Evolutionary conservation across 2,329 filamentous ascomycete genomes (phyloP), one percentile per base, ranked within the genome.

Genomic region (Sclerotinia borealis): DNA sequence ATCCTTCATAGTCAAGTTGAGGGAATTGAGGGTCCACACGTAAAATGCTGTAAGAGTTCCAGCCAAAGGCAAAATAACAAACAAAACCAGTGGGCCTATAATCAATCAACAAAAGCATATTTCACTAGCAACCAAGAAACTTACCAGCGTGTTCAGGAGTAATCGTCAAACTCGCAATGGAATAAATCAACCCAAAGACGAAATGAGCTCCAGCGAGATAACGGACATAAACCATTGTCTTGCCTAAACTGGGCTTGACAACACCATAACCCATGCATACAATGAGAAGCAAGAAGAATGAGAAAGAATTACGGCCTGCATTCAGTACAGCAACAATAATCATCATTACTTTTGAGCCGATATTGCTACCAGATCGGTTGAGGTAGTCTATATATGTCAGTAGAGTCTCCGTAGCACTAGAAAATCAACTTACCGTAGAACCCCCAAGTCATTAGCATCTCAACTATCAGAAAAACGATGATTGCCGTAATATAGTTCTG

Each of bases 181-280:
- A 90, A 74, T 99, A 99, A 45, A 97, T 88, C 65, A 98, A 85
- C 27, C 93, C 95, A 71, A 99, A 99, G 59, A 96, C 80, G 73
- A 99, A 99, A 77, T 99, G 95, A 2, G 89, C 91, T 66, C 93
- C 88, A 19, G 95, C 95, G 22, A 99, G 85, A 79, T 90, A 90
- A 65, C 95, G 91, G 49, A 97, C 93, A 72, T 91, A 93, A 68
- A 93, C 86, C 95, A 99, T 99, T 15, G 92, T 93, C 72, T 89
- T 90, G 64, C 95, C 95, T 5, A 99, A 83, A 2, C 89, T 92
- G 2, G 89, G 90, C 78, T 98, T 98, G 69, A 99, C 96, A 29
- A 99, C 96, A 70, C 95, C 95, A 72, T 99, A 99, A 37, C 95
- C 95, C 95, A 99, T 99, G 77, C 95, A 99, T 37, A 99, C 95